Evolutionary conservation across 129 eudicot species (phyloP).

Genomic region (Escallonia rubra): DNA sequence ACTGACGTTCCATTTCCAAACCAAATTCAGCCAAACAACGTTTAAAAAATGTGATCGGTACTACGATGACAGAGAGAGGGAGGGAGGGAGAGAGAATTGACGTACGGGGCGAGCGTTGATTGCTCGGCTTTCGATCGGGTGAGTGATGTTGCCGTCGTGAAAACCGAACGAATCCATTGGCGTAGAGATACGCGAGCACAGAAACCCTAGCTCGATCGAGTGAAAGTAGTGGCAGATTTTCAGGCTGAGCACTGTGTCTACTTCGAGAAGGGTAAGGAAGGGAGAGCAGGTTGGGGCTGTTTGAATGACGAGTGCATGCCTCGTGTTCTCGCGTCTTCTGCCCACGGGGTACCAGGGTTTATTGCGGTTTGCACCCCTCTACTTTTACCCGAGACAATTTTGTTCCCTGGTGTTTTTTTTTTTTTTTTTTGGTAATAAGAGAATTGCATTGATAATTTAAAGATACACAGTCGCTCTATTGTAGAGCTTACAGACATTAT

Average conservation of each 20-base stretch:
- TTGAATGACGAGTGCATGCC: too few relatives aligned
- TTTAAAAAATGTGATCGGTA: not conserved
- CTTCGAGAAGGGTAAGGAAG: not conserved
- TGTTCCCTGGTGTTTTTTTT: too few relatives aligned
- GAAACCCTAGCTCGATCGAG: conserved; percentile 13
- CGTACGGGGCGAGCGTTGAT: conserved; percentile 58
- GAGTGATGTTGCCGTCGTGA: conserved; percentile 80
- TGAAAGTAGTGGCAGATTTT: not conserved
- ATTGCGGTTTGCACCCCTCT: too few relatives aligned
- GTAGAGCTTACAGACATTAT: too few relatives aligned
- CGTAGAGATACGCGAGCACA: not conserved
- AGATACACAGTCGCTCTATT: too few relatives aligned
- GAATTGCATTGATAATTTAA: too few relatives aligned
- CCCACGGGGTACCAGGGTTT: too few relatives aligned
- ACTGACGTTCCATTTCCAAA: not conserved
- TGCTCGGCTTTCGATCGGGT: conserved; percentile 54
- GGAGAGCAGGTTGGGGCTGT: not conserved
- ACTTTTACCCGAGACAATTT: too few relatives aligned
- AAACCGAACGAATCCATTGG: conserved; percentile 41
- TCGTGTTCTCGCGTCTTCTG: too few relatives aligned
- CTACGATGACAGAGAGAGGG: not conserved
- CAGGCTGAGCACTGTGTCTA: not conserved
- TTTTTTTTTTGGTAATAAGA: too few relatives aligned
- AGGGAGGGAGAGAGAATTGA: not conserved
- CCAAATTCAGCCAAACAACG: not conserved